Evolutionary conservation across 2,329 filamentous ascomycete species (phyloP), one percentile per base, ranked within the genome.

Genomic region (Colletotrichum euphorbiae): DNA sequence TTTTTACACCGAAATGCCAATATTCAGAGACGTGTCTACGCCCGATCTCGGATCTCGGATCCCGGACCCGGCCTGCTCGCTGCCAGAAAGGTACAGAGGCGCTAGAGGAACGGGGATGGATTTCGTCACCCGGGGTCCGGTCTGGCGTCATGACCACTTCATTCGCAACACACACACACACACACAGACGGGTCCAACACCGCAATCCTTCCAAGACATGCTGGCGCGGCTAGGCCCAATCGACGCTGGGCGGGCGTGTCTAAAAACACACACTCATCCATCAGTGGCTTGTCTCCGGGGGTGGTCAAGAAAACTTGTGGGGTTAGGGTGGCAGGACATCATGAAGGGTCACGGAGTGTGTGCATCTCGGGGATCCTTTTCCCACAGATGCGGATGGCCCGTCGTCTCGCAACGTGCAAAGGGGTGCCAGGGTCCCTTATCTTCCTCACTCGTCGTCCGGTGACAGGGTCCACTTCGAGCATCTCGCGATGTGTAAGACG

Each of bases 121-220:
- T 69, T 66, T 61, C 62, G 66, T 69, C 62, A 69, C 62, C 62
- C 40, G 13, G 54, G 48, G 48, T 48, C 57, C 50, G 21, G 55
- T 50, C 66, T 69, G 66, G 66, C 66, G 66, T 69, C 66, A 69
- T 61, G 45, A 17, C 28, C 24, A 36, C 15, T 6, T 45, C 40
- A 51, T 54, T 36, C n/a, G n/a, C 31, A 40, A 54, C n/a, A 11
- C 51, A 54, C 31, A 54, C 19, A 24, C 24, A n/a, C n/a, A n/a
- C n/a, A n/a, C n/a, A n/a, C n/a, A n/a, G n/a, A n/a, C n/a, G n/a
- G 24, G 4, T 24, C 24, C 24, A 24, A 24, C 36, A 21, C 17
- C 36, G 19, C 36, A 38, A 38, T 15, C 31, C 17, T 15, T 38
- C 31, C 50, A 31, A 52, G 31, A 52, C 31, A 38, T 40, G 9